Base-by-base conservation (phyloP, 2,329 filamentous ascomycete species). In the Diaporthe australafricana region DNA sequence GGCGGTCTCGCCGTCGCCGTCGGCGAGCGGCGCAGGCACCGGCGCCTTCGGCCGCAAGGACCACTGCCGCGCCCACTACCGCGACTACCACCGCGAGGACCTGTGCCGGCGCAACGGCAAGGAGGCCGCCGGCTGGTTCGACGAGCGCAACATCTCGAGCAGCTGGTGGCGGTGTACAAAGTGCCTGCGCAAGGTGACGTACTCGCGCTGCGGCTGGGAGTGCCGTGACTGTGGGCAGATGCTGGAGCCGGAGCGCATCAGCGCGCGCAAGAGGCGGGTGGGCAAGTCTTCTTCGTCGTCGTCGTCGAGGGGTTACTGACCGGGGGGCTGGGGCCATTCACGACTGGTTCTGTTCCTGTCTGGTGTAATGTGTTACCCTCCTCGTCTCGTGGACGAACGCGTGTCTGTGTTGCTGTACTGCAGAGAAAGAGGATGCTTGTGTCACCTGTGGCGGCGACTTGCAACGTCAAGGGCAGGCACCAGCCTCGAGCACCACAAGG, bases 1-100 rank as follows among this genome's bases (percentile, higher is more conserved):
- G 14, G 47, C 60, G 8, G 42, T 50, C 42, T 32, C 42, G 8
- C 30, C 65, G 6, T 12, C 62, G 6, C 1, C 47, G 6, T 48
- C 66, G 5, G 16, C 40, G 25, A 16, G 53, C 50, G 17, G 35
- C 50, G n/a, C 32, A 20, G 35, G 53, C 6, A 14, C n/a, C n/a
- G 79, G 83, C 2, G 84, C 87, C 2, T 90, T 90, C 76, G 82
- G 83, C 75, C 84, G 88, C 42, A 84, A 85, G 40, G 88, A 90
- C 74, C 88, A 90, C 79, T 88, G 84, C 77, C 83, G 88, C 47
- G 87, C 89, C 71, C 88, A 90, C 77, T 83, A 88, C 47, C 84
- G 88, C 40, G 84, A 87, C 56, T 88, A 82, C 73, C 88, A 90
- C 81, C 82, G 82, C 69, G 88, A 90, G 76, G 87, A 89, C 72